Base-by-base conservation (phyloP, 2,329 filamentous ascomycete genomes). In the Immersiporthe knoxdaviesiana region DNA sequence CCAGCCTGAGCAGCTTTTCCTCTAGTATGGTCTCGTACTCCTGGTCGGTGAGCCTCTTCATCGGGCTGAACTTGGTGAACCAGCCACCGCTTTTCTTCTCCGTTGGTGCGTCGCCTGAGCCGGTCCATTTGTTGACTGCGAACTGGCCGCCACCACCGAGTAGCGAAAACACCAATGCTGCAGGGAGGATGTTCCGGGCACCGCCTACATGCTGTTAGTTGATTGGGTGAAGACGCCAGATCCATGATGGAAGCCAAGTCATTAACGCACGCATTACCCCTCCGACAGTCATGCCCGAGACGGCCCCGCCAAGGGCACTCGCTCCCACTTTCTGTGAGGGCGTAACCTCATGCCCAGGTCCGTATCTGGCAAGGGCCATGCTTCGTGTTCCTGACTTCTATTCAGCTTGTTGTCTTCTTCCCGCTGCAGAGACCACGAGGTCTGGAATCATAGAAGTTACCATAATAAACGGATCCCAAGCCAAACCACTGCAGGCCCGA, bases 401-500 rank as follows among this genome's bases (percentile, higher is more conserved):
- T 37, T 58, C 30, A 69, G 35, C 35, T 65, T 47, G 44, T 39
- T 7, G 37, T 7, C 24, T 0, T 44, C 18, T 12, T 39, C n/a
- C n/a, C n/a, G n/a, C 47, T 47, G 21, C 1, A n/a, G 21, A 10
- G 21, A 47, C 1, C 0, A 47, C 21, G 21, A 47, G 44, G 18
- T 47, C 37, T 47, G 21, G 8, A 7, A 47, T 3, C 21, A 35
- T 44, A n/a, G 24, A 24, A 24, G 16, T 47, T 83, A 90, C 91
- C 90, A 85, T 90, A 95, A 77, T 90, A 97, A 21, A 88, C 91
- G 61, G 87, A 88, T 47, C 93, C 93, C 52, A 97, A 85, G 56
- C 88, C 85, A 79, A 93, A 93, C 88, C 92, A 97, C 80, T 97
- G 93, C 54, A 92, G 83, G 24, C 92, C 91, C 30, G 91, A 90